Evolutionary conservation across 148 eudicot species (phyloP), one percentile per base, ranked within the genome.

Genomic region (Camellia sinensis): DNA sequence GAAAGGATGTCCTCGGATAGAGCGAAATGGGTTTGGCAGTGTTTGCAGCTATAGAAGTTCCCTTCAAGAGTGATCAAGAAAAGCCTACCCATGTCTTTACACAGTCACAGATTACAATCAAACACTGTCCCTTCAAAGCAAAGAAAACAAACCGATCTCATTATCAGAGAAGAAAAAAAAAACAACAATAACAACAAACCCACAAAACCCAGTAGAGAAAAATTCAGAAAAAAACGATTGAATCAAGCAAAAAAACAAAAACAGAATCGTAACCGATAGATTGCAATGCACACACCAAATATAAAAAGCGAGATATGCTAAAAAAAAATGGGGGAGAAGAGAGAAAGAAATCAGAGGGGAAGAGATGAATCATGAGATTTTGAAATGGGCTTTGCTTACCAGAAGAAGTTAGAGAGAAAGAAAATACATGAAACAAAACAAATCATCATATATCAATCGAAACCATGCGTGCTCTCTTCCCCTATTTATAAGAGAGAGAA

Each of bases 11-110:
- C 90, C 40, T 90, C 88, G 11, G 82, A 71, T 29, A 86, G 78
- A 37, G 88, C 90, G 3, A 93, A 84, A 75, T 93, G 95, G 76
- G 91, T 91, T 45, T 78, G 66, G 80, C 97, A 93, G 79, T 86
- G 83, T 83, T 82, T 91, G 87, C 97, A 93, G 78, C 87, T 76
- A 71, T 91, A 93, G 79, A 85, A 66, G 61, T 67, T 78, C 17
- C 93, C 97, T 79, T 93, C 92, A 43, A 91, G 90, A 52, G 83
- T 78, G 81, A 93, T 78, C 79, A 78, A 66, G 78, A 91, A 91
- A 78, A 92, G 75, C 77, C 94, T 89, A 3, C 97, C 97, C 97
- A 92, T 92, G 45, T 65, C 75, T 71, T 44, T 68, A 40, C 44
- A 50, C 5, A 22, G 0, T 9, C 29, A 7, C 40, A 71, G 11